These are phyloP conservation scores for Penicillium fuscoglaucum DNA, from an alignment of 2,329 filamentous ascomycete species.

Conservation along the genomic window DNA sequence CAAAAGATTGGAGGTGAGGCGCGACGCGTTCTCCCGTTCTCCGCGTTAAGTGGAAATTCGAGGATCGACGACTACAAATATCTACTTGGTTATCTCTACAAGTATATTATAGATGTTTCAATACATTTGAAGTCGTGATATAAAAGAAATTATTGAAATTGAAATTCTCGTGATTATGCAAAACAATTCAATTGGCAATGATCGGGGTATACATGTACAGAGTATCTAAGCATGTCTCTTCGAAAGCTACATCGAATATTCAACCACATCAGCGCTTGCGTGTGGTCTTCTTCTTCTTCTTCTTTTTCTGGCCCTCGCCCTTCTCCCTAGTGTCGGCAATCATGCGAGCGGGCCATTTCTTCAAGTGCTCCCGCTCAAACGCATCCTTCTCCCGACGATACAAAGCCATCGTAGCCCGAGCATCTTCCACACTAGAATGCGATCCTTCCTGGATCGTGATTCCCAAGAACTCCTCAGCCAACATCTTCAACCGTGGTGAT, in stretches of 20 bases:
- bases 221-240: slow-evolving; percentile 13
- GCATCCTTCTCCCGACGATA: slow-evolving; percentile 79
- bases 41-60: slow-evolving; percentile 32
- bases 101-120: neutral
- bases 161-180: slow-evolving; percentile 3
- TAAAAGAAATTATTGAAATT: neutral
- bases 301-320: slow-evolving; percentile 43
- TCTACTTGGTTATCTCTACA: neutral
- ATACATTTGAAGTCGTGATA: too few species aligned
- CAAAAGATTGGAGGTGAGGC: slow-evolving; percentile 17
- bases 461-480: slow-evolving; percentile 59
- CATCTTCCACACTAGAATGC: slow-evolving; percentile 71
- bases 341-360: slow-evolving; percentile 57
- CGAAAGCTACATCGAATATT: slow-evolving; percentile 9
- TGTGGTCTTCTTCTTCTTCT: slow-evolving; percentile 48
- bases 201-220: slow-evolving; percentile 27
- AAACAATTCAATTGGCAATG: slow-evolving; percentile 18
- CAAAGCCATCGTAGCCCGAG: slow-evolving; percentile 83
- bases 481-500: slow-evolving; percentile 55
- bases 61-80: neutral
- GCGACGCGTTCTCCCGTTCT: slow-evolving; percentile 34
- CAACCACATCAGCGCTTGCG: slow-evolving; percentile 40
- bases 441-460: slow-evolving; percentile 61
- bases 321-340: slow-evolving; percentile 36
- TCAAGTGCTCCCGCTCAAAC: slow-evolving; percentile 79